Evolutionary conservation across 2,329 filamentous ascomycete genomes (phyloP).

Genomic region (Ceratocystis cubensis): DNA sequence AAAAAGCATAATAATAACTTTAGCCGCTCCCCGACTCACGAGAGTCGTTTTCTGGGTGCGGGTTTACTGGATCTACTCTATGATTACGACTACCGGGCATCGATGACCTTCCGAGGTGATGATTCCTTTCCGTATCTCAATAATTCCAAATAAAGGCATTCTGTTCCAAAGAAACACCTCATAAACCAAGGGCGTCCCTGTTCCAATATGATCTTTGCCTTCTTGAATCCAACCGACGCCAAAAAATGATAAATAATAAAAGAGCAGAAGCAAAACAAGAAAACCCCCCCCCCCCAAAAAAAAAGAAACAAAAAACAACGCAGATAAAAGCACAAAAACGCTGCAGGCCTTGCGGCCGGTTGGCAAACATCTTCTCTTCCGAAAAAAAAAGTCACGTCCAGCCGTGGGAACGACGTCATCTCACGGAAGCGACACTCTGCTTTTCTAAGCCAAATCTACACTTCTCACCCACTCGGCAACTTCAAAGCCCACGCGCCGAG

Average conservation of each 20-base stretch:
- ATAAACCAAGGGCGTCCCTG: background rate
- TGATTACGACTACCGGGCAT: constrained; percentile 6
- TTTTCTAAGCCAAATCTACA: constrained; percentile 29
- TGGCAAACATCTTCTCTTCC: background rate
- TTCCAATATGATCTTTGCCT: constrained; percentile 5
- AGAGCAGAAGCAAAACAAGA: background rate
- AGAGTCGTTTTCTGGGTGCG: background rate
- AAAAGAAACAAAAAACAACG: background rate
- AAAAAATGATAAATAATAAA: background rate
- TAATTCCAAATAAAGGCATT: background rate
- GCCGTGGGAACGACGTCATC: background rate
- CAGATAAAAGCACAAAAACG: background rate
- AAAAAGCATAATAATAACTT: background rate
- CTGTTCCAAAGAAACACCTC: constrained; percentile 7
- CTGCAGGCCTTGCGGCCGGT: background rate
- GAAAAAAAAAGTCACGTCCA: background rate
- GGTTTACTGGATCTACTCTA: constrained; percentile 1
- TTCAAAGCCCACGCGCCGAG: constrained; percentile 72
- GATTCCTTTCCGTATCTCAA: constrained; percentile 4
- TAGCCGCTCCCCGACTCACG: background rate
- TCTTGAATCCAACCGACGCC: constrained; percentile 5
- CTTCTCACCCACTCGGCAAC: constrained; percentile 65
- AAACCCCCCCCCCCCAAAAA: background rate
- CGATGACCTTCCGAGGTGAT: constrained; percentile 1
- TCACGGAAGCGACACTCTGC: background rate